A percentile compares a stretch with the other conserved stretches of the same genome.
Evolutionary conservation across 2,329 filamentous ascomycete species (phyloP).

Genomic region (Ascochyta koolunga): DNA sequence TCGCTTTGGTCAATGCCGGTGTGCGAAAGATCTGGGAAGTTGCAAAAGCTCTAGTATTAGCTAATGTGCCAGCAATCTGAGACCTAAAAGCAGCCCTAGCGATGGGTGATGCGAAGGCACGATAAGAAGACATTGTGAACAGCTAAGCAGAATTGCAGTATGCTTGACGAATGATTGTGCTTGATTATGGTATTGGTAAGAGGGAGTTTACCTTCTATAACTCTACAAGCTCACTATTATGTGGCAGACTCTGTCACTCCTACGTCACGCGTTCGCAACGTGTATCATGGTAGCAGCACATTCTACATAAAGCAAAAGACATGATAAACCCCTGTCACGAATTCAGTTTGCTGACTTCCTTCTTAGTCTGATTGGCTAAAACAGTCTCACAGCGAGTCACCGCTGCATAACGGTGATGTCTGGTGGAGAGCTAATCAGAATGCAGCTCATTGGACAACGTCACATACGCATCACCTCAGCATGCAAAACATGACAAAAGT

Average conservation of each 20-base stretch:
- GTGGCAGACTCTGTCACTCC: neutral
- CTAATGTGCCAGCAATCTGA: neutral
- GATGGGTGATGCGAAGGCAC: slow-evolving; percentile 10
- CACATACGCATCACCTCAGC: slow-evolving; percentile 14
- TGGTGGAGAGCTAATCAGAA: neutral
- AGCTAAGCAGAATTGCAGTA: too few relatives aligned
- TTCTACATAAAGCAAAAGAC: neutral
- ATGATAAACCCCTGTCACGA: neutral
- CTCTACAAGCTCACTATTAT: neutral
- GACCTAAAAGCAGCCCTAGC: slow-evolving; percentile 9
- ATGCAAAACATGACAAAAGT: slow-evolving; percentile 3
- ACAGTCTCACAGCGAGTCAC: too few relatives aligned
- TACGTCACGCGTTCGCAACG: slow-evolving; percentile 14
- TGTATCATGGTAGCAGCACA: neutral
- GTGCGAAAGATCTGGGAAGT: neutral
- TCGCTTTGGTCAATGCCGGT: slow-evolving; percentile 43
- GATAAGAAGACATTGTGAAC: slow-evolving; percentile 10
- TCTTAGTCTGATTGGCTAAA: neutral
- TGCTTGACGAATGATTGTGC: too few relatives aligned
- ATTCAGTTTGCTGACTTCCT: neutral
- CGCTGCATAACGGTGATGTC: neutral
- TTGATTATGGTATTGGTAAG: neutral
- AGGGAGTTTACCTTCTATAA: neutral
- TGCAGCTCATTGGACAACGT: slow-evolving; percentile 10
- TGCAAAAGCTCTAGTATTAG: slow-evolving; percentile 4